phyloP scores from a whole-genome alignment of 2,329 filamentous ascomycete genomes.

The Xylariales sp. region DNA sequence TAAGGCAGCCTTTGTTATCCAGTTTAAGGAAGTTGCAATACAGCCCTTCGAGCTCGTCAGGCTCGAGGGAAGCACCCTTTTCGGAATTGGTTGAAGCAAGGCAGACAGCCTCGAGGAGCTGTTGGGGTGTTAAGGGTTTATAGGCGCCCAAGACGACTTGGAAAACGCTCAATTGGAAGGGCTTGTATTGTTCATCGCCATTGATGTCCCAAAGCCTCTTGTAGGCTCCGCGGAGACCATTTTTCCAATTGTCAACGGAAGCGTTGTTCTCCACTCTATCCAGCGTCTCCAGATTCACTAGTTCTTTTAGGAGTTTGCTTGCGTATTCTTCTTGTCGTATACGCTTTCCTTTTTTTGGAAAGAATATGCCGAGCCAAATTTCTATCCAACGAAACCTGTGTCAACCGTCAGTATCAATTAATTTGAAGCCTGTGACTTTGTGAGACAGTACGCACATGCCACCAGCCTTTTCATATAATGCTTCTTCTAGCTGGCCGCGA shows the following conservation, averaged over 20 bases:
- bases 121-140: not conserved
- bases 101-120: not conserved
- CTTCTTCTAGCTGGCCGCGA: too few relatives aligned
- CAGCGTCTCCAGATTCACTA: conserved; percentile 1
- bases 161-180: not conserved
- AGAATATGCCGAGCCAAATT: conserved; percentile 4
- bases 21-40: conserved; percentile 7
- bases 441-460: too few relatives aligned
- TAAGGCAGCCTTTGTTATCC: not conserved
- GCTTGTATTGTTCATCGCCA: conserved; percentile 8
- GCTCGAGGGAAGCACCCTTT: not conserved
- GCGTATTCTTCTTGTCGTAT: conserved; percentile 1
- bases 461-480: too few relatives aligned
- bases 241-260: too few relatives aligned
- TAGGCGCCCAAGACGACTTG: not conserved
- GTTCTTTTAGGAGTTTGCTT: not conserved
- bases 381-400: too few relatives aligned
- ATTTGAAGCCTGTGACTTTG: too few relatives aligned
- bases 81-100: not conserved
- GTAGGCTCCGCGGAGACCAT: not conserved
- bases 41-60: conserved; percentile 9
- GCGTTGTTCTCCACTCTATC: not conserved
- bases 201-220: conserved; percentile 5
- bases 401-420: too few relatives aligned
- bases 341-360: conserved; percentile 2